phyloP scores from a whole-genome alignment of 129 eudicot species.

The Tagetes erecta region DNA sequence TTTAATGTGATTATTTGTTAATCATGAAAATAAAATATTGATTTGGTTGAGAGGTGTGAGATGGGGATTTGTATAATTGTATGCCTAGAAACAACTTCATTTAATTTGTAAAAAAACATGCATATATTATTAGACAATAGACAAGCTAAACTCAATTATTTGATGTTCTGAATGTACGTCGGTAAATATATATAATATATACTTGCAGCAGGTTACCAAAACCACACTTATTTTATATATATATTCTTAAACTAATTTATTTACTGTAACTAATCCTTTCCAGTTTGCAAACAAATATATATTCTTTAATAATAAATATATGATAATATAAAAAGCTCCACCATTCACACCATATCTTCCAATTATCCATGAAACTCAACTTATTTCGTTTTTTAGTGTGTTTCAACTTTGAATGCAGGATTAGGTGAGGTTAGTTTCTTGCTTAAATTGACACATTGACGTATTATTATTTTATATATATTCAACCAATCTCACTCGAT shows the following conservation, averaged over 20 bases:
- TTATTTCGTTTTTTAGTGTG: neutral
- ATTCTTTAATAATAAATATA: neutral
- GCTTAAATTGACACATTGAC: neutral
- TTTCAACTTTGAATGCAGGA: neutral
- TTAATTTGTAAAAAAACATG: no score
- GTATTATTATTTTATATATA: neutral
- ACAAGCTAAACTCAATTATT: slow-evolving; percentile 15
- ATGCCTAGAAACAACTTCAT: no score
- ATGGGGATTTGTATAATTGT: no score
- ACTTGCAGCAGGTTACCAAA: slow-evolving; percentile 19
- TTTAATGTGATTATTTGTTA: neutral
- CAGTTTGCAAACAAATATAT: slow-evolving; percentile 11
- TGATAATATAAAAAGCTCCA: neutral
- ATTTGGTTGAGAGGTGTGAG: no score
- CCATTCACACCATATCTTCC: slow-evolving; percentile 17
- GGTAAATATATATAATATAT: slow-evolving; percentile 1
- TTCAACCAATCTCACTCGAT: neutral
- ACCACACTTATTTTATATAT: neutral
- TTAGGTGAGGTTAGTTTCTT: slow-evolving; percentile 13
- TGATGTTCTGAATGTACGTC: slow-evolving; percentile 23
- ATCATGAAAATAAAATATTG: neutral
- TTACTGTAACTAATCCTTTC: neutral
- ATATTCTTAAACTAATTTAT: slow-evolving; percentile 10
- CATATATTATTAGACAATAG: neutral
- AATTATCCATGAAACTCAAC: slow-evolving; percentile 5